Conservation (phyloP, 345 rosid genomes). For the Eutrema yunnanense region DNA sequence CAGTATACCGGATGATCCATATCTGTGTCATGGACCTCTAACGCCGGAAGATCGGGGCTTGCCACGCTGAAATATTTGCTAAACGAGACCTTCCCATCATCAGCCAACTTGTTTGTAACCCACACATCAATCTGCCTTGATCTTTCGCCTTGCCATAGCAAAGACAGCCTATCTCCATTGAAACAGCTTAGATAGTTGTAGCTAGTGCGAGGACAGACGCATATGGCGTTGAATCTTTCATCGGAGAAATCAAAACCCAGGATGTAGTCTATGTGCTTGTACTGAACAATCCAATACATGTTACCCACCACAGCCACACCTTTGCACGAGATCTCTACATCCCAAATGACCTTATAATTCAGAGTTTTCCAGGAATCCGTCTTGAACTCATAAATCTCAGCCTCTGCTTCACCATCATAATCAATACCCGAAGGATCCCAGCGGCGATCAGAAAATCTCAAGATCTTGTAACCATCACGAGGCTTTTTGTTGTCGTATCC, state of each 20-base stretch:
- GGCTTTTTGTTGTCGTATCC: not conserved
- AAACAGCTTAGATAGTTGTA: too few species aligned
- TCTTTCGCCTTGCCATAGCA: too few species aligned
- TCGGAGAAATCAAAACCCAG: too few species aligned
- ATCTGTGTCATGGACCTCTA: not conserved
- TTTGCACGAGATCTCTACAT: not conserved
- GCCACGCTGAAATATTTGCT: not conserved
- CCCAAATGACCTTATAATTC: not conserved
- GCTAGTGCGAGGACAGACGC: too few species aligned
- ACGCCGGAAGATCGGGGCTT: not conserved
- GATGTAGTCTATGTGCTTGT: too few species aligned
- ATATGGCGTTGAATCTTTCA: too few species aligned
- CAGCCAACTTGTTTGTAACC: too few species aligned
- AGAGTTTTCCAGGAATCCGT: not conserved
- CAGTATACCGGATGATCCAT: not conserved
- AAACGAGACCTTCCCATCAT: too few species aligned
- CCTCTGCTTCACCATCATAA: not conserved
- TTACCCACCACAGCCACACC: not conserved
- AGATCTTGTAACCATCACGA: not conserved
- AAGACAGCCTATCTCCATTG: too few species aligned
- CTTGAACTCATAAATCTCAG: not conserved
- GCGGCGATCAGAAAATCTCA: not conserved
- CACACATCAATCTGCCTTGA: too few species aligned
- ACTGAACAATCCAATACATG: too few species aligned
- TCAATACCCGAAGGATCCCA: too few species aligned